phyloP scores from a whole-genome alignment of 139 green algal species.

The Deuterostichococcus epilithicus region DNA sequence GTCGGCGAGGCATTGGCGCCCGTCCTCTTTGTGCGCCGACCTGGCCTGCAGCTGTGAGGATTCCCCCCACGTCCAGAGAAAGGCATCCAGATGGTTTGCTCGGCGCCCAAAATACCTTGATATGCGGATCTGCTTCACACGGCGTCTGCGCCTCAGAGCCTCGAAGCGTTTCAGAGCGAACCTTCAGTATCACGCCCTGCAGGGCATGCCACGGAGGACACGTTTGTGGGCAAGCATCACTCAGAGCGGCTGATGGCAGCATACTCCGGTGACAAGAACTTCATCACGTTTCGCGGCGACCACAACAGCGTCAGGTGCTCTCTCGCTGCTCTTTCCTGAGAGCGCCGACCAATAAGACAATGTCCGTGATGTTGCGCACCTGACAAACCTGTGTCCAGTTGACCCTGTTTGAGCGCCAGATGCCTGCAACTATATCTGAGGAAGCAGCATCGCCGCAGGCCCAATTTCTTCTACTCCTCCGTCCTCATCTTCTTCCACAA shows the following conservation, averaged over 20 bases:
- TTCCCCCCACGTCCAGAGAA: no score
- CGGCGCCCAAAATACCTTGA: no score
- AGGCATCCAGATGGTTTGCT: no score
- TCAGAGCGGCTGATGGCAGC: slow-evolving; percentile 56
- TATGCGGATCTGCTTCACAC: no score
- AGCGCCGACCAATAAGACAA: not conserved
- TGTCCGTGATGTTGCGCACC: not conserved
- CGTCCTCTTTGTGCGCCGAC: no score
- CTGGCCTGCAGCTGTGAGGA: no score
- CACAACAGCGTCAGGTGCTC: slow-evolving; percentile 83
- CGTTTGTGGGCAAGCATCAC: slow-evolving; percentile 76
- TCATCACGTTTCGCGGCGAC: slow-evolving; percentile 86
- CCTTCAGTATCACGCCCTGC: no score
- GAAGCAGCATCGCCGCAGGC: slow-evolving; percentile 18
- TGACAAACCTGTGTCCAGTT: not conserved
- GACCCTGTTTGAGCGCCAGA: not conserved
- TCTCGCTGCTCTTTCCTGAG: not conserved
- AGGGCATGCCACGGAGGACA: slow-evolving; percentile 74
- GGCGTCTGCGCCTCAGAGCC: no score
- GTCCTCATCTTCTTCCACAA: slow-evolving; percentile 86
- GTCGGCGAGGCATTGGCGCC: no score
- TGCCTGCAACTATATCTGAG: not conserved
- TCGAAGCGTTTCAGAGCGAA: no score
- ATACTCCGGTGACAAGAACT: slow-evolving; percentile 85
- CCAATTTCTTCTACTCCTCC: slow-evolving; percentile 81